Percentiles rank a stretch among this genome's conserved stretches.
phyloP scores from a whole-genome alignment of 106 monocot species.

The Dioscorea zingiberensis region DNA sequence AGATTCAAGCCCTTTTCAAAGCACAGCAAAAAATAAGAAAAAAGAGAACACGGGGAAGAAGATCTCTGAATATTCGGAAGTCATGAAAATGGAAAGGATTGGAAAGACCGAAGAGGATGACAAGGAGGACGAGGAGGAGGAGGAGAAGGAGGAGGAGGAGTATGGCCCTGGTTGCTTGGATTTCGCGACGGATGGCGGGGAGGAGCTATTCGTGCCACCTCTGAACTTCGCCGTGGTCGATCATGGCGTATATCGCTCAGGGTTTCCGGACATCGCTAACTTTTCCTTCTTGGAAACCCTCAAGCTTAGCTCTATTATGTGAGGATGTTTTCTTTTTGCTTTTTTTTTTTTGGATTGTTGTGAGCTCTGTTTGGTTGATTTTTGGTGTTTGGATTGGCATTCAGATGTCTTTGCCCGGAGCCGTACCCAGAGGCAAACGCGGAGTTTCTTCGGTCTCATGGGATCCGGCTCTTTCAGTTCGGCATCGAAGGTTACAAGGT shows the following conservation, averaged over 20 bases:
- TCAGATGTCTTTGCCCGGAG: constrained; percentile 41
- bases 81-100: neutral
- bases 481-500: constrained; percentile 48
- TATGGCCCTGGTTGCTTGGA: neutral
- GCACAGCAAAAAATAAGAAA: no score
- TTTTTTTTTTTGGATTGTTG: neutral
- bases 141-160: neutral
- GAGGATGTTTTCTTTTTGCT: neutral
- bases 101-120: neutral
- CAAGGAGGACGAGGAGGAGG: neutral
- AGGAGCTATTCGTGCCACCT: constrained; percentile 32
- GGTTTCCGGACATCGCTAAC: constrained; percentile 32
- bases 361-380: neutral
- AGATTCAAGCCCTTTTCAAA: no score
- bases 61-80: no score
- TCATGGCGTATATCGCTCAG: constrained; percentile 33
- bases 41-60: no score
- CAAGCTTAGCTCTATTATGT: constrained; percentile 41
- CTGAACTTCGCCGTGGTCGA: constrained; percentile 46
- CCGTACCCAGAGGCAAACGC: constrained; percentile 28
- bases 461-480: constrained; percentile 37
- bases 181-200: neutral
- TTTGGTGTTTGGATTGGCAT: neutral
- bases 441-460: constrained; percentile 27
- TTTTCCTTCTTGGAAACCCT: constrained; percentile 29